Conservation (phyloP, 805 yeast genomes). For the Saturnispora zaruensis region DNA sequence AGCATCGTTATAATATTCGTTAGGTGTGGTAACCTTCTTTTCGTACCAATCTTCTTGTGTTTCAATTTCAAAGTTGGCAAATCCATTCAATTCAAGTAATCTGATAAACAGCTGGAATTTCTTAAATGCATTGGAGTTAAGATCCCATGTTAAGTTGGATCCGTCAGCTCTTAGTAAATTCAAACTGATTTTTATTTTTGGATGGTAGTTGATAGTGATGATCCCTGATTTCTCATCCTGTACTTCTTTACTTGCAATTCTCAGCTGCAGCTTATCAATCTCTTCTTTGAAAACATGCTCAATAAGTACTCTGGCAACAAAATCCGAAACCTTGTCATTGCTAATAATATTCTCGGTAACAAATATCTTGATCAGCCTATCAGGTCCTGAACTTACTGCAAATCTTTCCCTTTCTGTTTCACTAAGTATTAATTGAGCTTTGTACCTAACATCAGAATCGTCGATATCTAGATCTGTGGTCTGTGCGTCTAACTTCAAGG, state of each 20-base stretch:
- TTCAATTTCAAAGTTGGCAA: conserved; percentile 67
- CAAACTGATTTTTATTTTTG: conserved; percentile 67
- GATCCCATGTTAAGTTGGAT: conserved; percentile 61
- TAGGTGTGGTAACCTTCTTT: conserved; percentile 22
- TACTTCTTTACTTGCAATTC: neutral
- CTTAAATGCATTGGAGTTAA: conserved; percentile 23
- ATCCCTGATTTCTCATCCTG: conserved; percentile 11
- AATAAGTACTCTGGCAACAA: conserved; percentile 30
- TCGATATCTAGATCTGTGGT: conserved; percentile 18
- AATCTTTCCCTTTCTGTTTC: conserved; percentile 19
- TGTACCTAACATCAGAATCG: conserved; percentile 18
- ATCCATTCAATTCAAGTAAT: conserved; percentile 34
- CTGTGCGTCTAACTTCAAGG: conserved; percentile 18
- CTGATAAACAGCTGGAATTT: conserved; percentile 46
- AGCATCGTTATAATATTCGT: conserved; percentile 21
- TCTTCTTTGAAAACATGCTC: conserved; percentile 30
- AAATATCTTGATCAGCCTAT: conserved; percentile 27
- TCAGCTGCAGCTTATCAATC: conserved; percentile 13
- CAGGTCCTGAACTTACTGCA: conserved; percentile 32
- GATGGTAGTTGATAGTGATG: conserved; percentile 46
- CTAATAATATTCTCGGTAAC: conserved; percentile 24
- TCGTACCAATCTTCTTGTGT: conserved; percentile 72
- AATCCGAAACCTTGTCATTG: conserved; percentile 28
- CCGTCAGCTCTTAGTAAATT: conserved; percentile 68
- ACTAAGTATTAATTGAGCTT: conserved; percentile 22